phyloP scores from a whole-genome alignment of 768 basidiomycete species.

The Lactarius sanguifluus region DNA sequence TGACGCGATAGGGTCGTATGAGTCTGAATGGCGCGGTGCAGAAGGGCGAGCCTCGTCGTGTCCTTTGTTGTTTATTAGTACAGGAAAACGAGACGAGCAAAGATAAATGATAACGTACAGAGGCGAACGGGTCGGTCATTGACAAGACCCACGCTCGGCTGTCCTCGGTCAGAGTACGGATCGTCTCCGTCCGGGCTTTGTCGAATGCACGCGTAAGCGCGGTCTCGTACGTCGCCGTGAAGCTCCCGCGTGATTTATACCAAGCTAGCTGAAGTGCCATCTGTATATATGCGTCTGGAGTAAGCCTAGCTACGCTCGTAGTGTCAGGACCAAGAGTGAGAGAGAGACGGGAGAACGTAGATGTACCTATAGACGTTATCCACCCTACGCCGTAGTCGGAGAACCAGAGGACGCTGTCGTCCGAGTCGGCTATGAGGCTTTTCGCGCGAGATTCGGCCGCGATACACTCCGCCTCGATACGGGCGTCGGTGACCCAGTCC shows the following conservation, averaged over 20 bases:
- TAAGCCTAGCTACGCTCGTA: conserved; percentile 44
- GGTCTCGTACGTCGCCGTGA: conserved; percentile 93
- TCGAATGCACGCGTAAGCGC: conserved; percentile 84
- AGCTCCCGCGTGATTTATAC: conserved; percentile 71
- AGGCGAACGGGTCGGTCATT: conserved; percentile 56
- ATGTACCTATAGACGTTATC: conserved; percentile 74
- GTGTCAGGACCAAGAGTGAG: background rate
- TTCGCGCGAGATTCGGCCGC: conserved; percentile 58
- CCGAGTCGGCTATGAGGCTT: conserved; percentile 70
- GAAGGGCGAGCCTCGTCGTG: conserved; percentile 45
- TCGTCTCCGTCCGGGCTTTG: conserved; percentile 87
- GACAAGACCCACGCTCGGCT: conserved; percentile 74
- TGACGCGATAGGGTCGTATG: conserved; percentile 74
- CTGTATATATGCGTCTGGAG: conserved; percentile 86
- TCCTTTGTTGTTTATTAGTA: conserved; percentile 17
- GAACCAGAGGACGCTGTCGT: conserved; percentile 82
- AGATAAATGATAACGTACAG: conserved; percentile 42
- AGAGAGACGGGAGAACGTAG: background rate
- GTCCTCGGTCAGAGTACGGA: conserved; percentile 71
- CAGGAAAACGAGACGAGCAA: background rate
- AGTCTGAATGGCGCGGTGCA: conserved; percentile 65
- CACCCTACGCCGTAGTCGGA: conserved; percentile 80
- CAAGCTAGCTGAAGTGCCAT: conserved; percentile 91
- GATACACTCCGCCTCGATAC: conserved; percentile 53
- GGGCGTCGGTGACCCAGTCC: conserved; percentile 72